phyloP scores from a whole-genome alignment of 2,329 filamentous ascomycete species.

The Ceratocystiopsis minuta region DNA sequence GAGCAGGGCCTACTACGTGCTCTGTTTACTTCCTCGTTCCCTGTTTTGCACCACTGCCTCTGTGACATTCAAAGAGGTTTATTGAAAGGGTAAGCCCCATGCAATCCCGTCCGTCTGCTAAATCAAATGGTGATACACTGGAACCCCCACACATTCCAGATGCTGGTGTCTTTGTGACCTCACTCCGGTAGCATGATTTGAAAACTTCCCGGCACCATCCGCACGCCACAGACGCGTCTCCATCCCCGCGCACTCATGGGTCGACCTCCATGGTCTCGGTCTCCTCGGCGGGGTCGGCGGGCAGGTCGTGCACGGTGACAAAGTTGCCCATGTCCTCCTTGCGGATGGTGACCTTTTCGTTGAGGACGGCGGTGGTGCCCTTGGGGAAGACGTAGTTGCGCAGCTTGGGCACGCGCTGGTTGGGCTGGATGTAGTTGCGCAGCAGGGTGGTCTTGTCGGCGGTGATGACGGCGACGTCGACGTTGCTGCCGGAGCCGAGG shows the following conservation, averaged over 20 bases:
- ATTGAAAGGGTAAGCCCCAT: too few relatives aligned
- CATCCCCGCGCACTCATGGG: constrained; percentile 21
- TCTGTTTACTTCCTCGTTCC: too few relatives aligned
- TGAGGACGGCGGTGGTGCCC: constrained; percentile 89
- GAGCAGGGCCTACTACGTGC: too few relatives aligned
- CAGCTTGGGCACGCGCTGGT: constrained; percentile 78
- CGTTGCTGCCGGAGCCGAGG: constrained; percentile 88
- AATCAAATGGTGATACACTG: neutral
- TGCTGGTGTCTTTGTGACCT: neutral
- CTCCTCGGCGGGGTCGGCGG: neutral
- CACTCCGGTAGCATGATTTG: neutral
- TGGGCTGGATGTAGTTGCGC: constrained; percentile 85
- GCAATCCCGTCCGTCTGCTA: too few relatives aligned
- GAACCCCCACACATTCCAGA: neutral
- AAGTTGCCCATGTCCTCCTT: constrained; percentile 90
- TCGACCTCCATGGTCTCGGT: constrained; percentile 53
- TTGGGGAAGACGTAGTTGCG: constrained; percentile 79
- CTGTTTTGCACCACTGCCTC: too few relatives aligned
- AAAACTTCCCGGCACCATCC: neutral
- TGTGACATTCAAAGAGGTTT: too few relatives aligned
- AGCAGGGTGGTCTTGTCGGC: constrained; percentile 85
- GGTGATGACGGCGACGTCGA: constrained; percentile 91
- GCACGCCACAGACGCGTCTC: neutral
- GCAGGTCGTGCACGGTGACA: constrained; percentile 72
- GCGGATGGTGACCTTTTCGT: constrained; percentile 77